These are phyloP conservation scores for Bjerkandera adusta DNA, from an alignment of 1,284 basidiomycete genomes.

Conservation along the genomic window DNA sequence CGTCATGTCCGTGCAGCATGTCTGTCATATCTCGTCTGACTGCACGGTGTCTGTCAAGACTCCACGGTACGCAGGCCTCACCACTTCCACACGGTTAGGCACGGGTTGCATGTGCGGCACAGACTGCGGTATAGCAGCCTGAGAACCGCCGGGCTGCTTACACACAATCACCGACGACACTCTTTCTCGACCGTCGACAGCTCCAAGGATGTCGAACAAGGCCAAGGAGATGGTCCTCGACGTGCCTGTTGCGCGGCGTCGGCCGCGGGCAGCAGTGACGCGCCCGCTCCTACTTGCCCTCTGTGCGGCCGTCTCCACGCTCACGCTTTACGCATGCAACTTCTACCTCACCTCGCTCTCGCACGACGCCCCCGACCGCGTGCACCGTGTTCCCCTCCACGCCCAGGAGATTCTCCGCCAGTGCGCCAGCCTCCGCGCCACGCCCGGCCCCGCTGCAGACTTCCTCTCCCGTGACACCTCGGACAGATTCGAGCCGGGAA, in stretches of 20 bases:
- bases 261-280: background rate
- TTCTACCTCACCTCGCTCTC: conserved; percentile 12
- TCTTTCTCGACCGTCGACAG: too few relatives aligned
- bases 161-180: too few relatives aligned
- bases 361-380: conserved; percentile 1
- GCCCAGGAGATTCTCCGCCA: conserved; percentile 42
- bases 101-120: too few relatives aligned
- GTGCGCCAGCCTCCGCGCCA: conserved; percentile 43
- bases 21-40: too few relatives aligned
- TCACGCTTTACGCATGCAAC: conserved; percentile 21
- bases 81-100: too few relatives aligned
- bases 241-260: background rate
- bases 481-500: conserved; percentile 71
- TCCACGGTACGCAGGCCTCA: too few relatives aligned
- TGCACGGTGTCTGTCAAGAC: too few relatives aligned
- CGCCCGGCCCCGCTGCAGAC: conserved; percentile 45
- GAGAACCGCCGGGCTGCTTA: too few relatives aligned
- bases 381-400: conserved; percentile 39
- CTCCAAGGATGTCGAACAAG: conserved; percentile 10
- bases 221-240: background rate
- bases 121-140: too few relatives aligned
- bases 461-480: conserved; percentile 59
- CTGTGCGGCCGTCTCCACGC: conserved; percentile 19
- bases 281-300: conserved; percentile 17
- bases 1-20: too few relatives aligned